A percentile compares a stretch with the other conserved stretches of the same genome.
These are phyloP conservation scores for Cladobotryum mycophilum DNA, from an alignment of 2,329 filamentous ascomycete genomes.

Conservation along the genomic window DNA sequence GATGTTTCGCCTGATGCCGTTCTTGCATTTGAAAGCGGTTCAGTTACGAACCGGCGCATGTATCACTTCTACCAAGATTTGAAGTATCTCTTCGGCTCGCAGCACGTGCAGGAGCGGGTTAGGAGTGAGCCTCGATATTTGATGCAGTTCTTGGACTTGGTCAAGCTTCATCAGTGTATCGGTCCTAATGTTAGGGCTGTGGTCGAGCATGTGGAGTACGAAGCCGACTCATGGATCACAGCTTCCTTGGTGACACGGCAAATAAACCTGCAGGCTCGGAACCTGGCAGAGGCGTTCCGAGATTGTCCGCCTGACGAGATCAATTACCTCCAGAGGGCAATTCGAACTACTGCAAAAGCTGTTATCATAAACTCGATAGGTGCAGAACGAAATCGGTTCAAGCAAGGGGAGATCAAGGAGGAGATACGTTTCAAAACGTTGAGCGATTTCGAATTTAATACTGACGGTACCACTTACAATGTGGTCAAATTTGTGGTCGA, in stretches of 20 bases:
- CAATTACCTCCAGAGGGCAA: slow-evolving; percentile 61
- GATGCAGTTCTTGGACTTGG: slow-evolving; percentile 88
- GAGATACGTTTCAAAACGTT: slow-evolving; percentile 77
- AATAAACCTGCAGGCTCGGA: slow-evolving; percentile 85
- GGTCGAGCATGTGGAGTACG: slow-evolving; percentile 95
- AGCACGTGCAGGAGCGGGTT: slow-evolving; percentile 80
- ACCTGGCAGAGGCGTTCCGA: slow-evolving; percentile 81
- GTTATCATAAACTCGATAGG: slow-evolving; percentile 88
- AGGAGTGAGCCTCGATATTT: slow-evolving; percentile 81
- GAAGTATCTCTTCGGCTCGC: slow-evolving; percentile 81
- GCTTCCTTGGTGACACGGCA: slow-evolving; percentile 91
- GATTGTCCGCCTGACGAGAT: slow-evolving; percentile 59
- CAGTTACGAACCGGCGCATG: slow-evolving; percentile 89
- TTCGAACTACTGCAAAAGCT: slow-evolving; percentile 68
- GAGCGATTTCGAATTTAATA: slow-evolving; percentile 74
- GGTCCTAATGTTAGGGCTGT: slow-evolving; percentile 87
- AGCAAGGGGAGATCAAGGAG: slow-evolving; percentile 80
- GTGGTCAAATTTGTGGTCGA: slow-evolving; percentile 87
- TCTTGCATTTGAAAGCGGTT: slow-evolving; percentile 87
- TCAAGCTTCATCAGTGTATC: slow-evolving; percentile 94
- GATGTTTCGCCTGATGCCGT: slow-evolving; percentile 82
- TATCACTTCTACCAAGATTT: slow-evolving; percentile 97
- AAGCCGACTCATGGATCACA: slow-evolving; percentile 96
- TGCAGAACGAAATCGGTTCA: slow-evolving; percentile 79
- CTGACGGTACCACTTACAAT: slow-evolving; percentile 47